phyloP scores from a whole-genome alignment of 1,284 basidiomycete genomes.

The Anthracocystis panici-leucophaei region DNA sequence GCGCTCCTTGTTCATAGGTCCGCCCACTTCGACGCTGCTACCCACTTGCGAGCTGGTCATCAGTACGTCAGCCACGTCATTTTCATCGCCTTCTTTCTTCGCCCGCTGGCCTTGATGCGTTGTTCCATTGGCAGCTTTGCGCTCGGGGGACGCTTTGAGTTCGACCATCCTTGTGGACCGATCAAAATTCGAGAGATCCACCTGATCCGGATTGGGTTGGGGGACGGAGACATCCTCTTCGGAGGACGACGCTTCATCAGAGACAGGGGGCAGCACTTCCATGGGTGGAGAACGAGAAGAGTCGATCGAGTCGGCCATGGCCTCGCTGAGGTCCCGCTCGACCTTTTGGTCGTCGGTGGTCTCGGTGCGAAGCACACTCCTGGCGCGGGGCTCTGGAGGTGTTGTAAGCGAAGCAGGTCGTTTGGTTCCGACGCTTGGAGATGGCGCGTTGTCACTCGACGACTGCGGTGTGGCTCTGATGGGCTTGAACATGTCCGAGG shows the following conservation, averaged over 20 bases:
- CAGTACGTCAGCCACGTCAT: conserved; percentile 13
- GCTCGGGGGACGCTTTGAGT: conserved; percentile 5
- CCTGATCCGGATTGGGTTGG: conserved; percentile 17
- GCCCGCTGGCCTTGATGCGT: not conserved
- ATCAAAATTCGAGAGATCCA: conserved; percentile 33
- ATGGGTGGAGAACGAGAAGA: conserved; percentile 15
- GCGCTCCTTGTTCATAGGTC: conserved; percentile 45
- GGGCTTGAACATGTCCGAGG: conserved; percentile 26
- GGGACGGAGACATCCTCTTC: conserved; percentile 12
- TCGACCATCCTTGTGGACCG: conserved; percentile 45
- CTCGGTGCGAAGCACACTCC: conserved; percentile 28
- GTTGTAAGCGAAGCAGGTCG: conserved; percentile 47
- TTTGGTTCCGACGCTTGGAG: conserved; percentile 24
- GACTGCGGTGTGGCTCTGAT: not conserved
- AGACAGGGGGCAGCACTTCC: conserved; percentile 15
- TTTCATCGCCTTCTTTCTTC: not conserved
- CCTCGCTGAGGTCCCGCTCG: conserved; percentile 38
- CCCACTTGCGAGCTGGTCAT: conserved; percentile 35
- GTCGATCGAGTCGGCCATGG: conserved; percentile 36
- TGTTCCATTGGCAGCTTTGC: not conserved
- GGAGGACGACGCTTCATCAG: conserved; percentile 20
- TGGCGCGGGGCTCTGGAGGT: conserved; percentile 29
- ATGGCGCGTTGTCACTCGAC: not conserved
- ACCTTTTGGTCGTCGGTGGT: conserved; percentile 12
- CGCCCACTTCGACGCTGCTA: conserved; percentile 41